Percentiles rank a stretch among this genome's conserved stretches.
Conservation (phyloP, 1,139 yeast species). For the Candida tropicalis region DNA sequence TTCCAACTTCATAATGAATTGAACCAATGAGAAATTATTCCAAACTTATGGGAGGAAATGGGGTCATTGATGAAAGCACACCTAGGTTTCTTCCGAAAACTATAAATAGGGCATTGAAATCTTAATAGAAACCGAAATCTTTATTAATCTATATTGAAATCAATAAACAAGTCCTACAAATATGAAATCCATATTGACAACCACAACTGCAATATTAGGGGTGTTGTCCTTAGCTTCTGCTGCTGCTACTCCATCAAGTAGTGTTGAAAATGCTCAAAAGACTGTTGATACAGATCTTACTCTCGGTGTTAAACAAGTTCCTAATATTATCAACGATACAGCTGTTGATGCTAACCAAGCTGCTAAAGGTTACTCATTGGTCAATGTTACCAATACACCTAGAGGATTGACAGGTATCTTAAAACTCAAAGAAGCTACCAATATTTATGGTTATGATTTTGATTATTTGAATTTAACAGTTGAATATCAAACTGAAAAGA, state of each 20-base stretch:
- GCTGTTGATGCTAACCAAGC: constrained; percentile 31
- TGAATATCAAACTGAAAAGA: constrained; percentile 25
- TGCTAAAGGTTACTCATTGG: constrained; percentile 28
- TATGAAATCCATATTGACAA: background rate
- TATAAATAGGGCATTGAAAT: too few relatives aligned
- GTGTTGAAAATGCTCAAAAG: constrained; percentile 11
- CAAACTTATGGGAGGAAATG: too few relatives aligned
- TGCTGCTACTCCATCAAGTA: constrained; percentile 9
- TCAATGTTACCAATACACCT: constrained; percentile 18
- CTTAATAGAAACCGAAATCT: too few relatives aligned
- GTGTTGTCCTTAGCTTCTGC: constrained; percentile 6
- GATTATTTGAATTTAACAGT: constrained; percentile 28
- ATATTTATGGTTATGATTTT: constrained; percentile 34
- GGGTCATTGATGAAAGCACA: too few relatives aligned
- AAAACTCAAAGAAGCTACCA: constrained; percentile 24
- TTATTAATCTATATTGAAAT: background rate
- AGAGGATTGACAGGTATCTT: constrained; percentile 26
- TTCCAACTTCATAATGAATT: too few relatives aligned
- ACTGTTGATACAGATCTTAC: constrained; percentile 21
- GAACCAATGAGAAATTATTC: too few relatives aligned
- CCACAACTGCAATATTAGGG: constrained; percentile 4
- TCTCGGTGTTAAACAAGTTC: constrained; percentile 25
- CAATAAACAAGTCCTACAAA: background rate
- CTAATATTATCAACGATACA: constrained; percentile 26
- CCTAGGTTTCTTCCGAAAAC: too few relatives aligned